Evolutionary conservation across 768 basidiomycete species (phyloP), one percentile per base, ranked within the genome.

Genomic region (Podaxis sp.): DNA sequence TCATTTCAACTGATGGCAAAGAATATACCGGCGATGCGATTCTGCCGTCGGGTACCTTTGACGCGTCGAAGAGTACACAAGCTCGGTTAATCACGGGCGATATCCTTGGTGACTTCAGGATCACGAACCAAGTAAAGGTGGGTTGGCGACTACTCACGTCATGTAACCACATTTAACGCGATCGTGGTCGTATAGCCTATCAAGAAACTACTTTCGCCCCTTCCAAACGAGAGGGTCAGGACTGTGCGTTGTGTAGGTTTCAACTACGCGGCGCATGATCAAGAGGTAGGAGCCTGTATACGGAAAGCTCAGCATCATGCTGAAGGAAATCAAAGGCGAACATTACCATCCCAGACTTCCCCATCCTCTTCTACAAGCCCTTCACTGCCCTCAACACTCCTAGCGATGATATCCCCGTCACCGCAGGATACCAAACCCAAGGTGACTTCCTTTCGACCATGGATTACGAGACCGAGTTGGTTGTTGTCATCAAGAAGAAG

Each of bases 401-500:
- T 4, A 71, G 69, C 51, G 76, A 74, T 54, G 72, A 72, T 12
- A 75, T 78, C 52, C 75, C 75, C 22, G 67, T 78, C 22, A 74
- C 72, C 22, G 70, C 71, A 44, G 77, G 77, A 19, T 79, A 75
- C 65, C 77, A 77, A 66, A 77, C 73, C 3, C 77, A 77, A 60
- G 74, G 75, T 22, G 74, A 76, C 57, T 79, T 79, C 70, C 75
- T 74, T 17, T 77, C 76, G 0, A 70, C 67, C 6, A 78, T 79
- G 77, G 78, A 79, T 61, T 79, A 77, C 59, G 78, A 79, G 66
- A 75, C 75, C 12, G 79, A 79, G 57, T 69, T 80, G 44, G 78
- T 80, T 17, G 70, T 80, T 15, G 63, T 80, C 8, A 78, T 80
- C n/a, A 77, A 75, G 70, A 78, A 74, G 60, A 70, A 68, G 54